A percentile compares a stretch with the other conserved stretches of the same genome.
phyloP scores from a whole-genome alignment of 179 eudicot genomes.

The Patellifolia procumbens region DNA sequence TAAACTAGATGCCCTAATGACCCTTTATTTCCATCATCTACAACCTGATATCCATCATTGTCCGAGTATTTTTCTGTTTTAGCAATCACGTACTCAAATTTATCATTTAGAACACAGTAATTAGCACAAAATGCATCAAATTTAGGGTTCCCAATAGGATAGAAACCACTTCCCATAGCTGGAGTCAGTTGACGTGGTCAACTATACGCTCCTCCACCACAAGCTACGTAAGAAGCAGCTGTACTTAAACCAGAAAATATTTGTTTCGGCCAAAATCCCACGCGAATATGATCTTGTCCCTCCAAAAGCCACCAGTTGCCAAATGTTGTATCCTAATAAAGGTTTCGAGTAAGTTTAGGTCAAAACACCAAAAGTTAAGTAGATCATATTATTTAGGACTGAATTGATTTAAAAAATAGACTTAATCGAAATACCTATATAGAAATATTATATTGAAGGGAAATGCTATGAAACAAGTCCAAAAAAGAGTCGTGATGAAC shows the following conservation, averaged over 20 bases:
- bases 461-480: no score
- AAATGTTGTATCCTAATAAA: no score
- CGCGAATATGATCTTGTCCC: neutral
- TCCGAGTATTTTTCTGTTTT: neutral
- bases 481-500: no score
- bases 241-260: neutral
- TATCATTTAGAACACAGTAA: neutral
- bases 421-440: no score
- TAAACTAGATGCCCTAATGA: neutral
- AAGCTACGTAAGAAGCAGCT: neutral
- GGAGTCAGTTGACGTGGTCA: neutral
- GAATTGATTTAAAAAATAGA: no score
- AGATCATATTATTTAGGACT: no score
- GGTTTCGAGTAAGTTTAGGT: no score
- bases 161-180: neutral
- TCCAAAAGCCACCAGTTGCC: conserved; percentile 5
- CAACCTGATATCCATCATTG: neutral
- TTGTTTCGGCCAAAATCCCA: conserved; percentile 5
- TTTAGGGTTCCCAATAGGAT: neutral
- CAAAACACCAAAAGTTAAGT: no score
- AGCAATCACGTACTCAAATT: neutral
- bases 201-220: conserved; percentile 5
- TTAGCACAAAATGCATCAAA: neutral
- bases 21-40: neutral
- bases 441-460: no score